Conservation (phyloP, 2,329 filamentous ascomycete species). For the Penicillium brevicompactum region DNA sequence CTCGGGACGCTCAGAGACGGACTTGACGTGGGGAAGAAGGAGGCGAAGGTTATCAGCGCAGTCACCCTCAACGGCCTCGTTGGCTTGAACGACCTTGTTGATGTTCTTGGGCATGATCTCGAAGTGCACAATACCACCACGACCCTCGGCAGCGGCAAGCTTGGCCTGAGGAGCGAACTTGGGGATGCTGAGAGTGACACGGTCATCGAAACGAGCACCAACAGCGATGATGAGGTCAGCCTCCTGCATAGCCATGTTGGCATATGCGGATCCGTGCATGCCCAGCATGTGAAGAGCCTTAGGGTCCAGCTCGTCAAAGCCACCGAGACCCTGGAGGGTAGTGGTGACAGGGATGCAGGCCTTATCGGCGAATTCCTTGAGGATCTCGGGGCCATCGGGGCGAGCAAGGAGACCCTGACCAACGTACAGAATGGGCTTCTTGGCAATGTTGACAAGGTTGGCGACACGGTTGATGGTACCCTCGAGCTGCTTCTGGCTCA, state of each 20-base stretch:
- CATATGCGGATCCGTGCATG: constrained; percentile 96
- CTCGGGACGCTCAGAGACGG: constrained; percentile 68
- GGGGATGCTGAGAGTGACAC: constrained; percentile 77
- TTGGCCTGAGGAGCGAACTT: constrained; percentile 91
- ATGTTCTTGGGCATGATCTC: constrained; percentile 99
- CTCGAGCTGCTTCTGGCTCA: constrained; percentile 72
- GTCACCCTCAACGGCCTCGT: constrained; percentile 92
- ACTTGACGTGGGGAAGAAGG: constrained; percentile 72
- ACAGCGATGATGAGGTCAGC: constrained; percentile 94
- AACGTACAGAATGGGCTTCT: constrained; percentile 94
- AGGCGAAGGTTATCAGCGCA: constrained; percentile 75
- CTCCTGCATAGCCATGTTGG: constrained; percentile 97
- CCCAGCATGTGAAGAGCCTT: constrained; percentile 98
- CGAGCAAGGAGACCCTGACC: constrained; percentile 84
- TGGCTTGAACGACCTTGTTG: constrained; percentile 98
- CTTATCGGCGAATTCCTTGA: constrained; percentile 89
- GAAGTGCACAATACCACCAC: constrained; percentile 95
- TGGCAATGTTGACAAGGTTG: constrained; percentile 78
- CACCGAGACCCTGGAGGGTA: constrained; percentile 89
- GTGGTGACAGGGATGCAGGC: constrained; percentile 91
- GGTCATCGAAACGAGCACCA: constrained; percentile 92
- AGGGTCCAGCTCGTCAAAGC: constrained; percentile 87
- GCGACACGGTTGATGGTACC: constrained; percentile 76
- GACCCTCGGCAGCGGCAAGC: constrained; percentile 77
- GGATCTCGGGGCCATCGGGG: constrained; percentile 74